A percentile compares a stretch with the other conserved stretches of the same genome.
Conservation (phyloP, 306 rosid species). For the Rosa rugosa region DNA sequence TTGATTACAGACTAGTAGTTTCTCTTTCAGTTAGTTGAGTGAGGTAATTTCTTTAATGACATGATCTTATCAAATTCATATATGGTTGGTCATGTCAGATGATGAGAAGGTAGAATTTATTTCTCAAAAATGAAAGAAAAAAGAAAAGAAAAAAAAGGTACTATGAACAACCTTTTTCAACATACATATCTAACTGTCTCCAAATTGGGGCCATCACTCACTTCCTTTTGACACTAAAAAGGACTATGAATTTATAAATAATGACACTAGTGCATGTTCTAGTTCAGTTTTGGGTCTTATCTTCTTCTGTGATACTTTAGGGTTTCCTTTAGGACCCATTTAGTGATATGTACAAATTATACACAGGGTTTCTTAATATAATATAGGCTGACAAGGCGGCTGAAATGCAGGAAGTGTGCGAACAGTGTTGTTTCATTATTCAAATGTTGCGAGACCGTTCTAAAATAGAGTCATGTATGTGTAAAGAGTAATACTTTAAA, state of each 20-base stretch:
- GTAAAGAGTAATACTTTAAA: too few relatives aligned
- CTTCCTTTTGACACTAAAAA: not conserved
- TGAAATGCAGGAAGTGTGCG: not conserved
- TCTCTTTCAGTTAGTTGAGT: not conserved
- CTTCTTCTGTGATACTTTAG: not conserved
- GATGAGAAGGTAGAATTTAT: not conserved
- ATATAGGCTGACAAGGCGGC: not conserved
- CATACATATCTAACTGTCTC: not conserved
- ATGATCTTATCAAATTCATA: not conserved
- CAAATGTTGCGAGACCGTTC: not conserved
- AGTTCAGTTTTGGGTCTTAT: not conserved
- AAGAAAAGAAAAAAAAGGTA: not conserved
- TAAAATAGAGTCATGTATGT: not conserved
- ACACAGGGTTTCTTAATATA: not conserved
- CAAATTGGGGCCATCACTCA: constrained; percentile 4
- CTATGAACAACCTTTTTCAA: not conserved
- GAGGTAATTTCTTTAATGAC: not conserved
- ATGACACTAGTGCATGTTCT: not conserved
- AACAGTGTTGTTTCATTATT: too few relatives aligned
- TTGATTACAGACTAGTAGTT: not conserved
- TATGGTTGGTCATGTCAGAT: not conserved
- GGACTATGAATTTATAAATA: not conserved
- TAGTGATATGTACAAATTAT: not conserved
- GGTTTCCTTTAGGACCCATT: not conserved
- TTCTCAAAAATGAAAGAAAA: not conserved